phyloP scores from a whole-genome alignment of 345 rosid genomes.

The Citrus trifoliata region DNA sequence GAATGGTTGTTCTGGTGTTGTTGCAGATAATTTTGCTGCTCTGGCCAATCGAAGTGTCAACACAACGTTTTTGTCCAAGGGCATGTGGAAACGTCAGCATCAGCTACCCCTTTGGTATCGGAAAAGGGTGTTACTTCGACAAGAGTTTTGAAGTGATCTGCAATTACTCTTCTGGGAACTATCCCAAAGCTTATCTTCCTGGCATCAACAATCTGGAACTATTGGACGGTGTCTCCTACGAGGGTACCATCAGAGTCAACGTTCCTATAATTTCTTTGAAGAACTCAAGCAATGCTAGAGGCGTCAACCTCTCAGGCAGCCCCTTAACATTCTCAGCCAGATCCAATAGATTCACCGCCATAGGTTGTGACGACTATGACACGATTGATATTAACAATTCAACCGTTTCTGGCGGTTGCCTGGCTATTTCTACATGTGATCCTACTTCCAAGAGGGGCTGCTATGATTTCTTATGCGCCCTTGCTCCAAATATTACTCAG shows the following conservation, averaged over 20 bases:
- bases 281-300: neutral
- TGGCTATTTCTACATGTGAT: neutral
- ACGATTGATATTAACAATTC: neutral
- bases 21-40: neutral
- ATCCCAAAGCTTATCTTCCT: neutral
- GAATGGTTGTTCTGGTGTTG: neutral
- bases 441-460: neutral
- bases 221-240: neutral
- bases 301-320: neutral
- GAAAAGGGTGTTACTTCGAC: neutral
- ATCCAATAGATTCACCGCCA: neutral
- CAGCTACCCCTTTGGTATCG: neutral
- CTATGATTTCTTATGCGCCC: neutral
- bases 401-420: neutral
- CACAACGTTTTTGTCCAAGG: accelerated
- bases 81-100: neutral
- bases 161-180: neutral
- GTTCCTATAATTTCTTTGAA: neutral
- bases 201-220: too few relatives aligned
- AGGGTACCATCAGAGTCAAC: too few relatives aligned
- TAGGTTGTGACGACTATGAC: neutral
- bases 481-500: neutral
- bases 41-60: neutral
- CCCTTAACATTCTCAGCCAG: neutral
- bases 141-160: neutral